A percentile compares a stretch with the other conserved stretches of the same genome.
Conservation (phyloP, 2,329 filamentous ascomycete species). For the Calonectria crousiana region DNA sequence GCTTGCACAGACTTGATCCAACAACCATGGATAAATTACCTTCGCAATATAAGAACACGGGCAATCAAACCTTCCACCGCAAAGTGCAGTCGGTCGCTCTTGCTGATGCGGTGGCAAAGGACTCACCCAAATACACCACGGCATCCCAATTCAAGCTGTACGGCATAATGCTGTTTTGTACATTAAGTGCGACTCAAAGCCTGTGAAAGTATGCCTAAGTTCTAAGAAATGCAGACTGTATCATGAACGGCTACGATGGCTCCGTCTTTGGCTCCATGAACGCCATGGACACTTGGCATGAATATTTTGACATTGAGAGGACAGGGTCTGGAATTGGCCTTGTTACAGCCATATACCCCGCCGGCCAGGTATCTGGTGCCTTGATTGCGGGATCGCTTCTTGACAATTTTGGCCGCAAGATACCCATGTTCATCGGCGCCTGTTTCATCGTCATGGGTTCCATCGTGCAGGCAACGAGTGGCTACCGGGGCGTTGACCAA, state of each 20-base stretch:
- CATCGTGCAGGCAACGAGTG: conserved; percentile 33
- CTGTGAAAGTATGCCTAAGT: background rate
- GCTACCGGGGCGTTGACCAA: conserved; percentile 13
- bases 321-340: conserved; percentile 24
- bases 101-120: conserved; percentile 12
- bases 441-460: conserved; percentile 39
- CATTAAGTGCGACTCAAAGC: background rate
- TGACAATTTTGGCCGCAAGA: conserved; percentile 38
- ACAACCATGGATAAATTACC: background rate
- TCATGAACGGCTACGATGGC: conserved; percentile 25
- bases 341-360: conserved; percentile 10
- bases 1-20: background rate
- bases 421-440: conserved; percentile 33
- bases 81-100: conserved; percentile 2
- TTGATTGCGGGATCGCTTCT: conserved; percentile 24
- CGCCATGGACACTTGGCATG: conserved; percentile 37
- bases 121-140: background rate
- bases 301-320: conserved; percentile 31
- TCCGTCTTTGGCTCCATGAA: conserved; percentile 40
- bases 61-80: background rate
- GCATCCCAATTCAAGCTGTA: conserved; percentile 3
- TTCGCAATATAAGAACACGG: background rate
- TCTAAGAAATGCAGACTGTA: background rate
- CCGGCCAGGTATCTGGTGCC: background rate
- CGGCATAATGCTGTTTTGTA: conserved; percentile 5